Evolutionary conservation across 139 green algal species (phyloP).

Genomic region (Protoeuglena noctilucae): DNA sequence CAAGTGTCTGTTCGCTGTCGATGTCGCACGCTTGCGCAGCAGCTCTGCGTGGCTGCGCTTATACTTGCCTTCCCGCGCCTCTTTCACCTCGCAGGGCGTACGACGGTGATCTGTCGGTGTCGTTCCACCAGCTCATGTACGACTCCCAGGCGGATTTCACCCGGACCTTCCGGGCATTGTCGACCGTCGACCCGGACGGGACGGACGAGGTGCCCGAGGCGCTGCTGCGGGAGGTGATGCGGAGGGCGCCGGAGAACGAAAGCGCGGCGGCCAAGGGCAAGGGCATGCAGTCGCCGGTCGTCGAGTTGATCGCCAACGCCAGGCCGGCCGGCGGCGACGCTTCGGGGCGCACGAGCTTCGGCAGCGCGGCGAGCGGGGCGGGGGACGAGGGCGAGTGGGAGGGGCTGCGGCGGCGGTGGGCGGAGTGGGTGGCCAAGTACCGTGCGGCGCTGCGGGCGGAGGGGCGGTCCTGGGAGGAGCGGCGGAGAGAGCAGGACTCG

Average conservation of each 20-base stretch:
- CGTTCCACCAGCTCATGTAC: conserved; percentile 29
- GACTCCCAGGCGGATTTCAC: conserved; percentile 28
- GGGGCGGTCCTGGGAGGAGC: not conserved
- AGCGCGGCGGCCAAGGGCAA: not conserved
- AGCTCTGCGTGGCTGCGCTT: conserved; percentile 9
- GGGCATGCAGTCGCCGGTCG: conserved; percentile 1
- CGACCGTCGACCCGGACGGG: no score
- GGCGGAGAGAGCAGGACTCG: conserved; percentile 6
- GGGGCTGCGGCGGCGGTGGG: not conserved
- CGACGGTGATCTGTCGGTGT: conserved; percentile 17
- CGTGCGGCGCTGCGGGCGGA: not conserved
- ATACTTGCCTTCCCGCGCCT: no score
- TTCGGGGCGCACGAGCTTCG: conserved; percentile 10
- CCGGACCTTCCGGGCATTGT: no score
- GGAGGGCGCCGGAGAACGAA: no score
- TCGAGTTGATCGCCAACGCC: not conserved
- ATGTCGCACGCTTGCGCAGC: conserved; percentile 6
- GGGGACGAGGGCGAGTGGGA: not conserved
- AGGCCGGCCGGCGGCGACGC: no score
- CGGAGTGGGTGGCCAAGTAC: not conserved
- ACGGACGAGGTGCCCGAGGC: no score
- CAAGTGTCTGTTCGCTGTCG: no score
- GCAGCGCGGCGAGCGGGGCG: conserved; percentile 4
- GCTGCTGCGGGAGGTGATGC: no score
- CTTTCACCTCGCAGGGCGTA: conserved; percentile 1